phyloP scores from a whole-genome alignment of 139 green algal species.

The Ettlia oleoabundans region DNA sequence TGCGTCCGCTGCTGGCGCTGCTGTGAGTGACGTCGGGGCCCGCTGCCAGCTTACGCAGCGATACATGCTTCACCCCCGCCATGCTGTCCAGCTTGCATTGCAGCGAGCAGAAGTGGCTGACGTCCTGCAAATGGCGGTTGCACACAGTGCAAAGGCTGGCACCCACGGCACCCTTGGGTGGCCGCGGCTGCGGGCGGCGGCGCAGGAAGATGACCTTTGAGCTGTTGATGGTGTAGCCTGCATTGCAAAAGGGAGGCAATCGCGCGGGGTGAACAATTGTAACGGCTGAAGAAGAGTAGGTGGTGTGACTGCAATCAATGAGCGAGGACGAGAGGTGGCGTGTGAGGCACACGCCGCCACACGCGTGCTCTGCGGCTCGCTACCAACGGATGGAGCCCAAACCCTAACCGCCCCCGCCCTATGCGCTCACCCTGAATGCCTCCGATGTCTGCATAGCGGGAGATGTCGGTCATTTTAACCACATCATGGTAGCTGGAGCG shows the following conservation, averaged over 20 bases:
- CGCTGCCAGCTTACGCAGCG: background rate
- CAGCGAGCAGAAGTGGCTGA: conserved; percentile 49
- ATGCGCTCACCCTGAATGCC: conserved; percentile 63
- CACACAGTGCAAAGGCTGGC: conserved; percentile 44
- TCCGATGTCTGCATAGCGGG: conserved; percentile 54
- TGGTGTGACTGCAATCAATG: no score
- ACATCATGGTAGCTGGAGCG: conserved; percentile 87
- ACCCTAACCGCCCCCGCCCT: background rate
- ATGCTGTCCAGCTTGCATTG: conserved; percentile 53
- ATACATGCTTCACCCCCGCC: conserved; percentile 25
- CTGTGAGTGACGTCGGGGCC: background rate
- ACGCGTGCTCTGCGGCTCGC: no score
- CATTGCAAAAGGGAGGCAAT: background rate
- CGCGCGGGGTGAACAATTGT: background rate
- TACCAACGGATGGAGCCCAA: background rate
- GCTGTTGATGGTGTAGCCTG: conserved; percentile 37
- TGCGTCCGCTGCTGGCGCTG: conserved; percentile 30
- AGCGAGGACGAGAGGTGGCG: no score
- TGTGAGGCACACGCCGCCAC: no score
- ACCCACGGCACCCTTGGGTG: conserved; percentile 52
- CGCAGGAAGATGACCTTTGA: conserved; percentile 82
- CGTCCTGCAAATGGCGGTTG: conserved; percentile 50
- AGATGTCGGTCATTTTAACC: conserved; percentile 77
- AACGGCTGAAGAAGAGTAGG: background rate
- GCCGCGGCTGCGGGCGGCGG: conserved; percentile 71